These are phyloP conservation scores for Neofusicoccum kwambonambiense DNA, from an alignment of 2,329 filamentous ascomycete genomes.

Conservation along the genomic window DNA sequence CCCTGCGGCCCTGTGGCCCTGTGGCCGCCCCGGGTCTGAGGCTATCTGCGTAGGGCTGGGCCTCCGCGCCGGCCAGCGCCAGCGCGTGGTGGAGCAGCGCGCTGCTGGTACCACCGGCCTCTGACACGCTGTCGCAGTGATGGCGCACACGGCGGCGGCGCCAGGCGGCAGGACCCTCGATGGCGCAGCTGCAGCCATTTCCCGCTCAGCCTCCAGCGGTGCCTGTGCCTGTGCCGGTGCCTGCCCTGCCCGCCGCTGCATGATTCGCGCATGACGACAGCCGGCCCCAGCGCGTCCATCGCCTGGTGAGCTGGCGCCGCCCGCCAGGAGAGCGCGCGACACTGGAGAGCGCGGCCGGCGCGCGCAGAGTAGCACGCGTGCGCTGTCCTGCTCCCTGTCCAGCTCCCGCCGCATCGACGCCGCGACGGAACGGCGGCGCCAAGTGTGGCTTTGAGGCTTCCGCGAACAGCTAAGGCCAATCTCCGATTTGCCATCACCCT, in stretches of 20 bases:
- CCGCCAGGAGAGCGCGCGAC: constrained; percentile 1
- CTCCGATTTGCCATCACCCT: constrained; percentile 15
- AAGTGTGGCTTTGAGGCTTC: constrained; percentile 9
- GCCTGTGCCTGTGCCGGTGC: not conserved
- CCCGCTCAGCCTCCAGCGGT: not conserved
- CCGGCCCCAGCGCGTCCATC: not conserved
- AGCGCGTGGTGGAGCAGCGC: not conserved
- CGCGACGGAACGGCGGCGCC: not conserved
- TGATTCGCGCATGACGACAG: constrained; percentile 13
- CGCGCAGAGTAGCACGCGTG: not conserved
- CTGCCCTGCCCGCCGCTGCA: constrained; percentile 1
- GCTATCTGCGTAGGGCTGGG: not conserved
- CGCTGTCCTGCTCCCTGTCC: not conserved
- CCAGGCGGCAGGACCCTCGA: not conserved
- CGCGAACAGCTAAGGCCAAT: constrained; percentile 16
- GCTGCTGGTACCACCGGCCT: too few species aligned
- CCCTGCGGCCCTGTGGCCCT: not conserved
- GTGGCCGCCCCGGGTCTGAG: not conserved
- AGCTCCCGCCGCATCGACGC: too few species aligned
- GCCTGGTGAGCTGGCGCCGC: constrained; percentile 2
- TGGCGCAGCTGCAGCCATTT: not conserved
- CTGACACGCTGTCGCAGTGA: not conserved
- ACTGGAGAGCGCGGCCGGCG: not conserved
- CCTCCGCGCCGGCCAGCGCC: not conserved
- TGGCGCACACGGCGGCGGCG: not conserved